Evolutionary conservation across 345 rosid species (phyloP), one percentile per base, ranked within the genome.

Genomic region (Balakata baccata): DNA sequence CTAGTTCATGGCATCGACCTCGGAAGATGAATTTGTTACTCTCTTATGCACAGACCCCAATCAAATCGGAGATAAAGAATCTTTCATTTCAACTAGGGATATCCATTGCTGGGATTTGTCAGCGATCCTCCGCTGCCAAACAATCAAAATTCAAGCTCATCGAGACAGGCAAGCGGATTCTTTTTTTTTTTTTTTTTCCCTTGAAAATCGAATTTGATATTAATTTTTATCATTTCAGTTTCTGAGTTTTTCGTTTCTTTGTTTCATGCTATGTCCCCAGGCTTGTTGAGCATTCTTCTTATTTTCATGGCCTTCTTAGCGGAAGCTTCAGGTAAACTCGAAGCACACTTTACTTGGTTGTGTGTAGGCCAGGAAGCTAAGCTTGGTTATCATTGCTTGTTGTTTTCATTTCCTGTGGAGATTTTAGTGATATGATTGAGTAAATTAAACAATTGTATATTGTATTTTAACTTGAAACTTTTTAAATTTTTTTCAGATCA

Each of bases 241-340:
- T 41, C 14, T 25, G 34, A 6, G 5, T 20, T 4, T 17, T 68
- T 49, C 11, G 25, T 17, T 13, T 16, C 68, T 66, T 38, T 9
- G 20, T 53, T 54, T 60, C n/a, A 7, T 10, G 7, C 70, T 7
- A n/a, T 67, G 16, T 51, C 22, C 39, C 51, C 79, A 91, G 93
- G 77, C 89, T 91, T 63, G 63, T 80, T 46, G 79, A 86, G 66
- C 81, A 79, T 50, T 91, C 92, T 25, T 83, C 92, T 0, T 91
- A 87, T 77, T 89, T 91, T 74, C 85, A 70, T 58, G 89, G 85
- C 54, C 87, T 91, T 53, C 85, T 91, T 45, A 41, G 85, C 22
- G 91, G 94, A 75, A 85, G 88, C 84, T 91, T 91, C 76, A 84
- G 92, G 97, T 87, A 56, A 78, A 56, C 29, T 62, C 54, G 2